These are phyloP conservation scores for Stephanocyclus meneghinianus DNA, from an alignment of 352 stramenopile genomes.

Conservation along the genomic window DNA sequence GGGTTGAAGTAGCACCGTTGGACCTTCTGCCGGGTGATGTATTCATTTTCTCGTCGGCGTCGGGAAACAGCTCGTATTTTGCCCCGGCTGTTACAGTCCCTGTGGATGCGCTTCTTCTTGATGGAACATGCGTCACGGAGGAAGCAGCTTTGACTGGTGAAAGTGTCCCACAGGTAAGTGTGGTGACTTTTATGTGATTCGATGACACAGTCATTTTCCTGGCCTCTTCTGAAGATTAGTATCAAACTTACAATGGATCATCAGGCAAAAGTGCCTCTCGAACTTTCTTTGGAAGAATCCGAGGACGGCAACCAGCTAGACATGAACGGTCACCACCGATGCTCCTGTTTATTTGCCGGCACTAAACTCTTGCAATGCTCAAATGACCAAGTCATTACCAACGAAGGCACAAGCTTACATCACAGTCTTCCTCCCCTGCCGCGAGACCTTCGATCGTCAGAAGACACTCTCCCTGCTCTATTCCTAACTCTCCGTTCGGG, in stretches of 20 bases:
- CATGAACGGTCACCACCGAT: conserved; percentile 49
- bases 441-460: neutral
- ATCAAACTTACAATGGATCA: neutral
- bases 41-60: conserved; percentile 33
- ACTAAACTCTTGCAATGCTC: conserved; percentile 59
- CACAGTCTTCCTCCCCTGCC: conserved; percentile 23
- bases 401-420: conserved; percentile 4
- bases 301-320: conserved; percentile 36
- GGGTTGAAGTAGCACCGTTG: conserved; percentile 26
- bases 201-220: neutral
- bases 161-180: conserved; percentile 40
- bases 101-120: conserved; percentile 64
- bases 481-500: conserved; percentile 58
- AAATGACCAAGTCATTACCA: conserved; percentile 8
- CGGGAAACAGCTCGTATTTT: conserved; percentile 12
- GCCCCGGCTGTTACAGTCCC: conserved; percentile 38
- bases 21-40: conserved; percentile 67
- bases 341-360: conserved; percentile 68
- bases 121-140: conserved; percentile 58
- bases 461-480: conserved; percentile 13
- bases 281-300: conserved; percentile 26
- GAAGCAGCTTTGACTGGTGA: conserved; percentile 72
- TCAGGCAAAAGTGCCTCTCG: conserved; percentile 63
- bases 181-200: neutral
- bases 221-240: neutral